Evolutionary conservation across 2,329 filamentous ascomycete genomes (phyloP).

Genomic region (Penicillium sp.): DNA sequence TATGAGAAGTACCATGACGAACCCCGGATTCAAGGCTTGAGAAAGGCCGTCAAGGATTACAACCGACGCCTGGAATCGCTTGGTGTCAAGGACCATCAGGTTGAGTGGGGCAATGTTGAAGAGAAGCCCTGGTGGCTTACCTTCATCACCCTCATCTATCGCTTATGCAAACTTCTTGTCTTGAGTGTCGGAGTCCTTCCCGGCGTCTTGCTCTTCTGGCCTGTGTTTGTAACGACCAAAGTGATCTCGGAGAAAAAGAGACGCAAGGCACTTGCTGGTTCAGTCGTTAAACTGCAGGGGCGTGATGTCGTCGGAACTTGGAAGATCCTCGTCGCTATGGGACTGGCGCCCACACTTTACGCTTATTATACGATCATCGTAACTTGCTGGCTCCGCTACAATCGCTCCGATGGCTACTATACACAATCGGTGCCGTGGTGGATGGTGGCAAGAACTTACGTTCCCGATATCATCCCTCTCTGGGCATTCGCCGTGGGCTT

Average conservation of each 20-base stretch:
- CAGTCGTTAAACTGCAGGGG: conserved; percentile 82
- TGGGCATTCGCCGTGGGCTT: conserved; percentile 74
- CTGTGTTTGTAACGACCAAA: conserved; percentile 81
- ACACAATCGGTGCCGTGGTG: conserved; percentile 22
- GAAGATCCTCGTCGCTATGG: conserved; percentile 85
- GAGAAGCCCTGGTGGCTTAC: conserved; percentile 58
- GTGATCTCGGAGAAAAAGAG: conserved; percentile 79
- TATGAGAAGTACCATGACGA: conserved; percentile 90
- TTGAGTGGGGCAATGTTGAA: conserved; percentile 73
- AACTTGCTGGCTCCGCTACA: conserved; percentile 74
- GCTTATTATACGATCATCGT: conserved; percentile 76
- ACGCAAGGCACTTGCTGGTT: conserved; percentile 76
- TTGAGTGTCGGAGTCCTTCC: conserved; percentile 80
- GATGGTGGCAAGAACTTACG: conserved; percentile 46
- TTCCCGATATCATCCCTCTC: conserved; percentile 76
- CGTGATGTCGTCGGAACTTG: conserved; percentile 86
- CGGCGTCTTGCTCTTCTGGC: conserved; percentile 82
- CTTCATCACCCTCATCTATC: conserved; percentile 73
- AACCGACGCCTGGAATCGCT: conserved; percentile 82
- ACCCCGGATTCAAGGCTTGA: conserved; percentile 73
- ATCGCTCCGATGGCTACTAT: conserved; percentile 71
- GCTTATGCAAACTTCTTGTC: conserved; percentile 72
- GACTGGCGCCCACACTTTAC: conserved; percentile 77
- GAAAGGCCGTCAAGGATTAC: conserved; percentile 76
- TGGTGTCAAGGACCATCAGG: conserved; percentile 87